Evolutionary conservation across 1,284 basidiomycete genomes (phyloP), one percentile per base, ranked within the genome.

Genomic region (Xerocomus tenax): DNA sequence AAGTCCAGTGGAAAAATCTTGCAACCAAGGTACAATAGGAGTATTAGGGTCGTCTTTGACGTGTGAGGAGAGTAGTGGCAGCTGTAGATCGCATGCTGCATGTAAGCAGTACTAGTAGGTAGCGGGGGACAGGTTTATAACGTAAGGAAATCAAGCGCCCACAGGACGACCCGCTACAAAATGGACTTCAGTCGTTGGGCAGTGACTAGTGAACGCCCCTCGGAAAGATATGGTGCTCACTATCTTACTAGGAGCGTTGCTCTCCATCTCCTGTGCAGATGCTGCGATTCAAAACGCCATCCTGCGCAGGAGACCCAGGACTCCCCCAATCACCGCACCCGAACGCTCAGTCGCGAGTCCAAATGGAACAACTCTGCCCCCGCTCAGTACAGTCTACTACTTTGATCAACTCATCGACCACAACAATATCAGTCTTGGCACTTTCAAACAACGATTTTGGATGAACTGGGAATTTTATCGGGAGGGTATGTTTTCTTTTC

Each of bases 361-460:
- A 8, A 60, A 63, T 12, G 63, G 61, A 26, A 62, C 64, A 12
- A 42, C 19, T 4, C 46, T 57, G n/a, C 65, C 65, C 3, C 15
- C 53, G 7, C 46, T 58, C 25, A 71, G 71, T 43, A 79, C 74
- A 0, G 73, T 74, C 3, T 87, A 82, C 65, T 69, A 68, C 56
- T 87, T 87, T 57, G 78, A 79, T 58, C 84, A 87, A 61, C 68
- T 86, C 53, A 82, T 86, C 48, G 84, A 87, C 66, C 85, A 87
- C 63, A 77, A 70, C 51, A 74, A 84, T 50, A 79, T 82, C 6
- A 69, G 69, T n/a, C 68, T 78, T n/a, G 85, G 84, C n/a, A 87
- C 83, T 6, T 87, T 87, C 66, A 71, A 79, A 63, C 85, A 87
- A 64, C 74, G 84, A 32, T 87, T 74, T 66, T 85, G 80, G 80